Conservation (phyloP, 768 basidiomycete species). For the Leccinum imitatum region DNA sequence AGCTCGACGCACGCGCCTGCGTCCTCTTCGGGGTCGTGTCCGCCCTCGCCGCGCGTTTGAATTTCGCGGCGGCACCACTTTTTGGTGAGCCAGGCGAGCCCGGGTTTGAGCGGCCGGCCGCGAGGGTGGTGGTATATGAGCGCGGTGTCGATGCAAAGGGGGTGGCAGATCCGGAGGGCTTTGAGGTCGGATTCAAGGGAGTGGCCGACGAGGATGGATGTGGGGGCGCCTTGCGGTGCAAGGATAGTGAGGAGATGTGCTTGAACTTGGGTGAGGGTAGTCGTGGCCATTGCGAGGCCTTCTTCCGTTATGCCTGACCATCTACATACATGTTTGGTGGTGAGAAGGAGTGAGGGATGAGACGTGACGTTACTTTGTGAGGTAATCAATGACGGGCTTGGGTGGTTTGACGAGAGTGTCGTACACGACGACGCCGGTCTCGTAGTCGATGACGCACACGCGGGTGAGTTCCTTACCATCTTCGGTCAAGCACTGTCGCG, state of each 20-base stretch:
- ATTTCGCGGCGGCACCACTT: conserved; percentile 93
- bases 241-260: conserved; percentile 61
- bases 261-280: conserved; percentile 81
- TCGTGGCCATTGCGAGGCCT: conserved; percentile 65
- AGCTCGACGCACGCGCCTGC: conserved; percentile 87
- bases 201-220: conserved; percentile 87
- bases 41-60: conserved; percentile 78
- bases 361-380: conserved; percentile 65
- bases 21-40: conserved; percentile 95
- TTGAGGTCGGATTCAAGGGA: conserved; percentile 93
- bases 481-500: conserved; percentile 74
- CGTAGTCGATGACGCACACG: conserved; percentile 79
- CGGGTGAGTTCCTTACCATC: conserved; percentile 89
- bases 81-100: conserved; percentile 94
- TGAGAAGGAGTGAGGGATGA: not conserved
- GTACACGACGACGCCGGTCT: conserved; percentile 70
- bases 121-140: conserved; percentile 90
- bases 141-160: conserved; percentile 89
- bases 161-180: conserved; percentile 84
- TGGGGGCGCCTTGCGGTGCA: conserved; percentile 48
- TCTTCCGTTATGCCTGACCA: conserved; percentile 93
- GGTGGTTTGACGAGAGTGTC: conserved; percentile 89
- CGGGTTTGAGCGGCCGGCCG: conserved; percentile 91
- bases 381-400: conserved; percentile 84
- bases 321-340: conserved; percentile 35